Percentiles rank a stretch among this genome's conserved stretches.
Evolutionary conservation across 345 rosid species (phyloP).

Genomic region (Schrenkiella parvula): DNA sequence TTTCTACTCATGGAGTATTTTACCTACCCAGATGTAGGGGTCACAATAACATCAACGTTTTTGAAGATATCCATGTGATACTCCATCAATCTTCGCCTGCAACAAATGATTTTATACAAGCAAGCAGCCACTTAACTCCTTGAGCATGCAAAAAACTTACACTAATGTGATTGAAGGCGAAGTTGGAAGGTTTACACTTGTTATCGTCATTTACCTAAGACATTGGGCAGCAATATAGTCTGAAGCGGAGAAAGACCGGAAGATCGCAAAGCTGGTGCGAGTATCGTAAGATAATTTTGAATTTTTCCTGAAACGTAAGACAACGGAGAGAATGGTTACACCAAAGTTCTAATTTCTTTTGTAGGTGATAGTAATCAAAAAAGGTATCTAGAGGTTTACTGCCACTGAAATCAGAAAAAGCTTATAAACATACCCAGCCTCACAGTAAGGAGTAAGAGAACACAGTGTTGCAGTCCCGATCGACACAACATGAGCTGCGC

Average conservation of each 20-base stretch:
- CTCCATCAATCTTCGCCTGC: constrained; percentile 78
- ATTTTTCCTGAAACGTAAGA: constrained; percentile 50
- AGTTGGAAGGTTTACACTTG: not conserved
- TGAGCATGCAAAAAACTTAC: not conserved
- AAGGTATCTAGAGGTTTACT: not conserved
- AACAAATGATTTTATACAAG: constrained; percentile 12
- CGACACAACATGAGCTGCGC: constrained; percentile 67
- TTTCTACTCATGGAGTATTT: not conserved
- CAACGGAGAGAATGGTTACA: constrained; percentile 7
- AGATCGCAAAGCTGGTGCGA: constrained; percentile 63
- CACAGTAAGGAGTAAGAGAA: constrained; percentile 50
- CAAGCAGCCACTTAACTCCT: not conserved
- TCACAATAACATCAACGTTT: constrained; percentile 76
- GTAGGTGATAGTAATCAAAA: not conserved
- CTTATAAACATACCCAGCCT: constrained; percentile 58
- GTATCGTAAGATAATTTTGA: constrained; percentile 53
- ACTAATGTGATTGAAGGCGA: not conserved
- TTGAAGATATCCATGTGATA: constrained; percentile 79
- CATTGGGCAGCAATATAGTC: constrained; percentile 76
- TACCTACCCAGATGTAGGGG: constrained; percentile 79
- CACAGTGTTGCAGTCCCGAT: constrained; percentile 53
- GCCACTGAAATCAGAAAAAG: not conserved
- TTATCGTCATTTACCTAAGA: constrained; percentile 48
- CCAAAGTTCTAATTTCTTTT: not conserved
- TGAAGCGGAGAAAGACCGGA: constrained; percentile 71